Evolutionary conservation across 768 basidiomycete genomes (phyloP), one percentile per base, ranked within the genome.

Genomic region (Leucogyrophana mollusca): DNA sequence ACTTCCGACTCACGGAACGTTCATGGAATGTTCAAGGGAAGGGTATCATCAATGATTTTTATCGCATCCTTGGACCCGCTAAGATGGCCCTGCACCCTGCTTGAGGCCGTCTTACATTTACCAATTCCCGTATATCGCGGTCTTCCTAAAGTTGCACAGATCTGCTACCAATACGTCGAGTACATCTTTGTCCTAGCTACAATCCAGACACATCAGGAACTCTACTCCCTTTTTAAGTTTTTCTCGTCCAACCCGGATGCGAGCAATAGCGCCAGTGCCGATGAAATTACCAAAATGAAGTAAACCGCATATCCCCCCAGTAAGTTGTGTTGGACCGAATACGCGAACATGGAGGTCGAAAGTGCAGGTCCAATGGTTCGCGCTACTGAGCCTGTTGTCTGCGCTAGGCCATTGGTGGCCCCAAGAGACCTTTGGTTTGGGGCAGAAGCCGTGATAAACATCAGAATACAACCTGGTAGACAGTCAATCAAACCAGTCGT

Each of bases 401-500:
- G 66, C 35, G 56, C 56, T n/a, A 61, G 57, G 20, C 87, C 87
- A 53, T 88, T 87, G 17, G 81, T 82, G 4, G 83, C 74, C 30
- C 86, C 87, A 14, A 88, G 72, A 3, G 79, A 79, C 23, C 79
- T 76, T 43, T 72, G 72, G 53, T 85, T 85, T 6, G 87, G 86
- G 0, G 87, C 70, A 21, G 85, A 71, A 21, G 79, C 76, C 9
- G 78, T 73, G 49, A 89, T 82, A 55, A 79, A 85, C 51, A 89
- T 85, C 56, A 87, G 79, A 34, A 86, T 70, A 36, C 84, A 80
- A 9, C 84, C 86, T 86, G 27, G 6, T 7, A 30, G 27, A 30
- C 6, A 30, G 27, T 30, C 13, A 13, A 30, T 6, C 27, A 13
- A 16, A 25, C 24, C 13, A n/a, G n/a, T n/a, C n/a, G n/a, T n/a